phyloP scores from a whole-genome alignment of 2,329 filamentous ascomycete genomes.

The Sclerotinia nivalis region DNA sequence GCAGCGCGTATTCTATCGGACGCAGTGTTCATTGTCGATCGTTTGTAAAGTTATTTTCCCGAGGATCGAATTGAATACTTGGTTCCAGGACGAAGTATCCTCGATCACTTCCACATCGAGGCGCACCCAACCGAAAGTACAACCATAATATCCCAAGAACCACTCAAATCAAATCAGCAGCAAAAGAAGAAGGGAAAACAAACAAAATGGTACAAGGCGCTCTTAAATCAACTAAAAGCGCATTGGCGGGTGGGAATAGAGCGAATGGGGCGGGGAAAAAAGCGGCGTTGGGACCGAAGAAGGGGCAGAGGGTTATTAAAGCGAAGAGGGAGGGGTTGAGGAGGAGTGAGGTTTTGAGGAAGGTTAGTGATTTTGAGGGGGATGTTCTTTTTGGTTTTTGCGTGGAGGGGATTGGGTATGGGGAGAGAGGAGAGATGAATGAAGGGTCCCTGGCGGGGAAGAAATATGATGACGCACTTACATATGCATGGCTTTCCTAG shows the following conservation, averaged over 20 bases:
- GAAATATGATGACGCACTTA: conserved; percentile 17
- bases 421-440: not conserved
- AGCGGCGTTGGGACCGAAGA: conserved; percentile 51
- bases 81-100: not conserved
- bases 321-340: conserved; percentile 64
- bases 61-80: not conserved
- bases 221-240: conserved; percentile 38
- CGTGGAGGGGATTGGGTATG: not conserved
- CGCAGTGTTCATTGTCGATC: not conserved
- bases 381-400: not conserved
- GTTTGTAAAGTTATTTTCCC: not conserved
- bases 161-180: too few relatives aligned
- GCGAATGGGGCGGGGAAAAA: conserved; percentile 33
- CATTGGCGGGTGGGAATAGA: conserved; percentile 15
- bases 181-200: not conserved
- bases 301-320: conserved; percentile 62
- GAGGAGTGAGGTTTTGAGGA: conserved; percentile 62
- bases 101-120: not conserved
- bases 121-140: too few relatives aligned
- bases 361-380: conserved; percentile 45
- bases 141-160: too few relatives aligned
- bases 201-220: conserved; percentile 41
- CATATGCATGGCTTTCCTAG: conserved; percentile 21
- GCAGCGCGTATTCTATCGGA: not conserved
- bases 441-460: too few relatives aligned